Conservation (phyloP, 371 early-diverging fungal species). For the Sporodiniella umbellata region DNA sequence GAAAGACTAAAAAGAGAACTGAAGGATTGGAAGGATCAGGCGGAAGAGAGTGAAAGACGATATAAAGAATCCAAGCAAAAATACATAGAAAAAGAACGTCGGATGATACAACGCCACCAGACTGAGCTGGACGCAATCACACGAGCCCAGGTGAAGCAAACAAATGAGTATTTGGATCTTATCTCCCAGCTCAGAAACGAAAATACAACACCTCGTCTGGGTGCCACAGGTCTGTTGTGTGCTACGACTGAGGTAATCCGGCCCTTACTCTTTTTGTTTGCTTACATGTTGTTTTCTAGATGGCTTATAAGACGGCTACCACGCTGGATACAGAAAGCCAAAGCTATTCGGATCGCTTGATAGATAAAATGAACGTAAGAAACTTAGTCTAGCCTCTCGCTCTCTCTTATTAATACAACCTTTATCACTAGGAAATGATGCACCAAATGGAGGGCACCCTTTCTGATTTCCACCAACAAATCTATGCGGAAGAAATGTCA, state of each 20-base stretch:
- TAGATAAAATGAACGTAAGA: constrained; percentile 21
- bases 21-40: constrained; percentile 21
- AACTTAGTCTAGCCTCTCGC: neutral
- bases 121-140: constrained; percentile 17
- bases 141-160: constrained; percentile 11
- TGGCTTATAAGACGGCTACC: constrained; percentile 9
- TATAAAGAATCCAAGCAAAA: constrained; percentile 2
- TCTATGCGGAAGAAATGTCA: neutral
- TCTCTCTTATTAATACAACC: neutral
- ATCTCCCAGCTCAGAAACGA: constrained; percentile 13
- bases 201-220: constrained; percentile 1
- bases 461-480: neutral
- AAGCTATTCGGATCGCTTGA: constrained; percentile 12
- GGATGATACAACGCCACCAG: constrained; percentile 15
- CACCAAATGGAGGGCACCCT: constrained; percentile 21
- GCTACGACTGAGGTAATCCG: constrained; percentile 15
- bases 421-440: constrained; percentile 14
- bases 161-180: constrained; percentile 14
- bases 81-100: constrained; percentile 13
- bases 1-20: constrained; percentile 15
- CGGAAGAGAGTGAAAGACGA: constrained; percentile 10
- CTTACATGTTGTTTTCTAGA: too few species aligned
- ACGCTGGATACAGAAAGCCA: neutral
- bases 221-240: constrained; percentile 15
- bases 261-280: too few species aligned